These are phyloP conservation scores for Aureobasidium pullulans DNA, from an alignment of 2,329 filamentous ascomycete species.

Conservation along the genomic window DNA sequence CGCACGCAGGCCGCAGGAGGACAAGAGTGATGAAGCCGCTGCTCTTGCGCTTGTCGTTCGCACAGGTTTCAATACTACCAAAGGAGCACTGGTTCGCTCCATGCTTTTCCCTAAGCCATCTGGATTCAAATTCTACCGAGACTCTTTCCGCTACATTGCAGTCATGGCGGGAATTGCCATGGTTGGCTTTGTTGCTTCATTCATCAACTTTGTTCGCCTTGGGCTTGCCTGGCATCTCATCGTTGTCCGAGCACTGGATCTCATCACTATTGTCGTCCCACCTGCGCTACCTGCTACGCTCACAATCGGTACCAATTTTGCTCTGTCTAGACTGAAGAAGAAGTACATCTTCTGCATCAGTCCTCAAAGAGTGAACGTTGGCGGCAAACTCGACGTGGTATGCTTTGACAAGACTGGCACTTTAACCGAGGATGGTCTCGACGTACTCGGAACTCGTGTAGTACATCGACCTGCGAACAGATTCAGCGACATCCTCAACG, in stretches of 20 bases:
- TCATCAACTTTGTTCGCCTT: slow-evolving; percentile 86
- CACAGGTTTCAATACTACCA: slow-evolving; percentile 96
- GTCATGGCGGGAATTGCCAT: slow-evolving; percentile 87
- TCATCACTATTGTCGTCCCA: slow-evolving; percentile 96
- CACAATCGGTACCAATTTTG: slow-evolving; percentile 95
- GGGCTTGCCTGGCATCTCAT: slow-evolving; percentile 83
- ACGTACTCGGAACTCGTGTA: slow-evolving; percentile 81
- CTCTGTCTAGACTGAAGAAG: slow-evolving; percentile 73
- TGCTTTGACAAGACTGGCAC: slow-evolving; percentile 99
- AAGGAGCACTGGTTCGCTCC: slow-evolving; percentile 87
- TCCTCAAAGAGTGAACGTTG: slow-evolving; percentile 92
- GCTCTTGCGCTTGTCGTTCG: slow-evolving; percentile 86
- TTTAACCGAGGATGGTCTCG: slow-evolving; percentile 88
- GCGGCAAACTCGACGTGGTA: slow-evolving; percentile 89
- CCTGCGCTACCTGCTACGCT: slow-evolving; percentile 90
- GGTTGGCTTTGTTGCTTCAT: slow-evolving; percentile 81
- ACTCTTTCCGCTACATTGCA: slow-evolving; percentile 95
- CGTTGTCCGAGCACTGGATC: slow-evolving; percentile 80
- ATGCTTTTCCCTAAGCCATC: slow-evolving; percentile 99
- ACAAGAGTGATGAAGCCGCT: slow-evolving; percentile 77
- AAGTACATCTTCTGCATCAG: slow-evolving; percentile 97
- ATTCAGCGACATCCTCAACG: slow-evolving; percentile 70
- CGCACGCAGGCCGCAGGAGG: slow-evolving; percentile 78
- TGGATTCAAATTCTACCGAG: slow-evolving; percentile 96
- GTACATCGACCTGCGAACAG: slow-evolving; percentile 56